A percentile compares a stretch with the other conserved stretches of the same genome.
These are phyloP conservation scores for Acacia confusa DNA, from an alignment of 306 rosid genomes.

Conservation along the genomic window DNA sequence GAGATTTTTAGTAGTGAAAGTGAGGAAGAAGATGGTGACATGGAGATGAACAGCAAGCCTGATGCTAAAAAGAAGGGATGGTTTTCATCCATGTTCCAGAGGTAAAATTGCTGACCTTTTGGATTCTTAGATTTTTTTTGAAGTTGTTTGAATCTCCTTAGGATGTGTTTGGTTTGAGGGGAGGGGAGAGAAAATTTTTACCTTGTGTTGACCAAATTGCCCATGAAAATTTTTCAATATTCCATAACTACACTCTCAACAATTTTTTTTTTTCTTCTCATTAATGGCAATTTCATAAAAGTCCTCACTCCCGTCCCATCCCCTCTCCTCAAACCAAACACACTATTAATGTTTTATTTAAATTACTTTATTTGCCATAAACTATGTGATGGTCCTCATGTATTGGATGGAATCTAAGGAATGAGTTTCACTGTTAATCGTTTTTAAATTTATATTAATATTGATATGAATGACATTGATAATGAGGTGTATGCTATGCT, in stretches of 20 bases:
- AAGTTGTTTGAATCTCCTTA: background rate
- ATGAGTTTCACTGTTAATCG: background rate
- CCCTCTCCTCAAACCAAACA: too few relatives aligned
- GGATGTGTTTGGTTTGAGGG: too few relatives aligned
- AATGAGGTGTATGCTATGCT: background rate
- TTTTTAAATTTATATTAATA: background rate
- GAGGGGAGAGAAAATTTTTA: too few relatives aligned
- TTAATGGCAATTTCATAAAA: too few relatives aligned
- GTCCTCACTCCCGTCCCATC: too few relatives aligned
- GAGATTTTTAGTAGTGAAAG: constrained; percentile 89
- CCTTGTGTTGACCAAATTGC: too few relatives aligned
- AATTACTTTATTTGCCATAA: background rate
- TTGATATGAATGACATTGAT: background rate
- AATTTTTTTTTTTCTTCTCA: too few relatives aligned
- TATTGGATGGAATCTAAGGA: background rate
- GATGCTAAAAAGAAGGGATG: constrained; percentile 89
- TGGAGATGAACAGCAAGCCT: constrained; percentile 60
- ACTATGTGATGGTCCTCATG: background rate
- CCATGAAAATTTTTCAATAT: too few relatives aligned
- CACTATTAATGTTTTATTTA: background rate
- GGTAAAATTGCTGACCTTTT: constrained; percentile 47
- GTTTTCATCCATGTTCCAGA: constrained; percentile 96
- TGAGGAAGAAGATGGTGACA: constrained; percentile 83
- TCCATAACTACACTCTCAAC: too few relatives aligned
- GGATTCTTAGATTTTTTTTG: background rate